Evolutionary conservation across 495 filamentous ascomycete species (phyloP).

Genomic region (Choiromyces venosus): DNA sequence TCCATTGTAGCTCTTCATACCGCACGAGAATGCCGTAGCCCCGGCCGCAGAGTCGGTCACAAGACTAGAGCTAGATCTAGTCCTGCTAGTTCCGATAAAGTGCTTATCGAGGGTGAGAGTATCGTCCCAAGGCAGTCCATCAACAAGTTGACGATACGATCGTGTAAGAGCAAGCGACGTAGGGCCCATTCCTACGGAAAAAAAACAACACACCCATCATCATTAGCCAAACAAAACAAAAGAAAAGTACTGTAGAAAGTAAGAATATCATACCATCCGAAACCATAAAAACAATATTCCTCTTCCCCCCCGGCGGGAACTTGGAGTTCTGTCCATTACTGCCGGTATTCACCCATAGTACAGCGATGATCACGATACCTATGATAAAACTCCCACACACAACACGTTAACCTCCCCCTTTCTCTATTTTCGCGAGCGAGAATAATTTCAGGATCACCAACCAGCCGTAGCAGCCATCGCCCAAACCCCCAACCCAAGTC

Average conservation of each 20-base stretch:
- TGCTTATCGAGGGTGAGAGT: constrained; percentile 75
- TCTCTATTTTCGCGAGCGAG: constrained; percentile 43
- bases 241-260: not conserved
- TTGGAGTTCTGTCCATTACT: constrained; percentile 41
- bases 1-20: constrained; percentile 87
- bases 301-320: constrained; percentile 63
- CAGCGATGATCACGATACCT: constrained; percentile 35
- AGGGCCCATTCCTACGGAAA: constrained; percentile 75
- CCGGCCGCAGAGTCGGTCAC: constrained; percentile 95
- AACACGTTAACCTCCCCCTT: constrained; percentile 49
- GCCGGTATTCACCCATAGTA: constrained; percentile 21
- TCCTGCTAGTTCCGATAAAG: constrained; percentile 82
- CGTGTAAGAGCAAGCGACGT: constrained; percentile 80
- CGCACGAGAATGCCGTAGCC: constrained; percentile 92
- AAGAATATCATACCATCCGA: constrained; percentile 56
- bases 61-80: constrained; percentile 69
- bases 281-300: constrained; percentile 97
- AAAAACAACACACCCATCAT: too few species aligned
- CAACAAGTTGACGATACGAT: constrained; percentile 65
- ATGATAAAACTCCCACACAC: constrained; percentile 39
- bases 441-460: too few species aligned
- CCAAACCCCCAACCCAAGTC: constrained; percentile 77
- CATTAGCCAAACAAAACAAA: not conserved
- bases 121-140: constrained; percentile 62
- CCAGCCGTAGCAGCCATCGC: constrained; percentile 76